Evolutionary conservation across 495 filamentous ascomycete species (phyloP).

Genomic region (Neurospora sp.): DNA sequence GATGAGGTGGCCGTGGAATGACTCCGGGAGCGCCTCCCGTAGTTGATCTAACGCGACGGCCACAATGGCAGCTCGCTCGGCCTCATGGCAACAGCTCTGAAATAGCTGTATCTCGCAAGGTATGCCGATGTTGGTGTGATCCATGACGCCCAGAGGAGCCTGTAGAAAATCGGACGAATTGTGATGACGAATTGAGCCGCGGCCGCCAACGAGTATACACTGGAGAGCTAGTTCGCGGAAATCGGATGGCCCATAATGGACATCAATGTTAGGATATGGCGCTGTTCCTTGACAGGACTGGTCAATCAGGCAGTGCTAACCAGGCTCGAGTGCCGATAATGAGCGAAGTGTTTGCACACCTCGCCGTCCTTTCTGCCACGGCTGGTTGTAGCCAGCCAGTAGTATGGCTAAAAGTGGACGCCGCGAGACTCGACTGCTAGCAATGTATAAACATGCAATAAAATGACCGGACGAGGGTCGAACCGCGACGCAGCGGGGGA

Average conservation of each 20-base stretch:
- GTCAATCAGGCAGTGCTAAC: neutral
- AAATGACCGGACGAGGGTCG: neutral
- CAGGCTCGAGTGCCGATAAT: neutral
- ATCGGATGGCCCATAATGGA: conserved; percentile 8
- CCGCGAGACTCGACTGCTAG: neutral
- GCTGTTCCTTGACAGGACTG: neutral
- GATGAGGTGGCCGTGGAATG: conserved; percentile 32
- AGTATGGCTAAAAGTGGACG: neutral
- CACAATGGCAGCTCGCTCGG: conserved; percentile 33
- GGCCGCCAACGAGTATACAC: neutral
- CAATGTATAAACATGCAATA: neutral
- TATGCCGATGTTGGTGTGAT: conserved; percentile 4
- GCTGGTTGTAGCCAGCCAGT: neutral
- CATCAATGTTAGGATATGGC: neutral
- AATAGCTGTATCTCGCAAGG: conserved; percentile 27
- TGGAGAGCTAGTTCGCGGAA: neutral
- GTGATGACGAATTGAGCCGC: neutral
- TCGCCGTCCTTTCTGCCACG: neutral
- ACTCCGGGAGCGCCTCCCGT: conserved; percentile 26
- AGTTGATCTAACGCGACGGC: conserved; percentile 31
- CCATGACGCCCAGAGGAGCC: conserved; percentile 9
- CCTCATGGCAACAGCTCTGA: conserved; percentile 36
- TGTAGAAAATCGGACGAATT: neutral
- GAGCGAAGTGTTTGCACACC: neutral
- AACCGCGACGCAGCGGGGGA: neutral